Base-by-base conservation (phyloP, 2,329 filamentous ascomycete species). In the Xylogone sp. region DNA sequence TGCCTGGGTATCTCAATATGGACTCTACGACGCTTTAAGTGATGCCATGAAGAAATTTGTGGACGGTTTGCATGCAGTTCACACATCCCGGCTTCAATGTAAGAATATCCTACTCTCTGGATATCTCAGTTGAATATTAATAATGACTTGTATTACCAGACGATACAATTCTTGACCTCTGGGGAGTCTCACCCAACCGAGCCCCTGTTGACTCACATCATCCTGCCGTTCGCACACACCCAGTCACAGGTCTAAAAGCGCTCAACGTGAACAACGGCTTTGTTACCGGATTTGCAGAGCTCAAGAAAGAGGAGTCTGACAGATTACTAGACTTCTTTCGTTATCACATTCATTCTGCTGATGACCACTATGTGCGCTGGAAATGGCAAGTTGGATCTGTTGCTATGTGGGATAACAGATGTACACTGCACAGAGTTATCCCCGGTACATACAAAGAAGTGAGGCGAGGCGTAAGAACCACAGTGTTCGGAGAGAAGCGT, bases 161-260 rank as follows among this genome's bases (percentile, higher is more conserved):
- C 48, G 53, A 43, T 43, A 51, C 43, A 46, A 53, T 42, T 57
- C 49, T 34, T 51, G 60, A 55, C 55, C 61, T 57, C 42, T 61
- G 50, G 20, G 55, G 51, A 27, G 57, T 56, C 27, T 45, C 54
- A 13, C 62, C 62, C 24, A 60, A 59, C 19, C 57, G 63, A 3
- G 58, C 58, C 9, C 63, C 62, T 22, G 59, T 64, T 29, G 63
- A 64, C 43, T 61, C 60, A 1, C 58, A 63, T 31, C 63, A 66
- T 43, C 63, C 62, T 8, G 58, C 61, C 1, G 51, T 65, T 22
- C 57, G 64, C 27, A 66, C 63, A 3, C 64, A 65, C 45, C 63
- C 63, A 5, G 63, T 65, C 19, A 61, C 62, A 1, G 54, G 58
- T 4, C 51, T 59, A 10, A 59, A 62, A 53, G 50, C 61, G 34